Base-by-base conservation (phyloP, 2,329 filamentous ascomycete species). In the Mycosphaerelloides madeirae region DNA sequence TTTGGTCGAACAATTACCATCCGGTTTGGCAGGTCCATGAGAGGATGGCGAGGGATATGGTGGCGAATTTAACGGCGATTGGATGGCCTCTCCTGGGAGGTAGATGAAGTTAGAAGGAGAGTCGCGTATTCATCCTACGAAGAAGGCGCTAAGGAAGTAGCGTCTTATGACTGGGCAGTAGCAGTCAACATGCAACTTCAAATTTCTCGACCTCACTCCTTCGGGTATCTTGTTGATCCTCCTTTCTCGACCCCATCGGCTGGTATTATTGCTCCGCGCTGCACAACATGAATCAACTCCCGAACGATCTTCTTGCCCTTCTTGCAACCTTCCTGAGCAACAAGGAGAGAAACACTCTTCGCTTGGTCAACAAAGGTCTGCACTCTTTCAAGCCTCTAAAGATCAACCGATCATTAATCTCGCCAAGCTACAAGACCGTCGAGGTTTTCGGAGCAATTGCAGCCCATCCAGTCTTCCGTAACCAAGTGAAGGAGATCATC, bases 1-100 rank as follows among this genome's bases (percentile, higher is more conserved):
- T 39, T 31, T 39, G 37, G 36, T 15, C 18, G n/a, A 39, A 39
- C 14, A 31, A 39, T 31, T 39, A 39, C 25, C 37, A 39, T 31
- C 37, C 37, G 25, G 37, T 39, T 3, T 39, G 37, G 37, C 37
- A 39, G 37, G 37, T 39, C 3, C 37, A 39, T 39, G 37, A 39
- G 19, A 11, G 37, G 25, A 6, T 39, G 20, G 22, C 37, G 37
- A 31, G n/a, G 22, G 37, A 39, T 39, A 39, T 39, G 37, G n/a
- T 39, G 25, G 25, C 37, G 37, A 39, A 39, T 18, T 39, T 39
- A 28, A 39, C 37, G 37, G 22, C 18, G 6, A 28, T 39, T 4
- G 37, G 37, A 8, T 39, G 37, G 37, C 37, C 37, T 15, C 13
- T 33, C n/a, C n/a, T 33, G 31, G 31, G 16, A 14, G n/a, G n/a